Base-by-base conservation (phyloP, 805 yeast genomes). In the Lachancea thermotolerans region DNA sequence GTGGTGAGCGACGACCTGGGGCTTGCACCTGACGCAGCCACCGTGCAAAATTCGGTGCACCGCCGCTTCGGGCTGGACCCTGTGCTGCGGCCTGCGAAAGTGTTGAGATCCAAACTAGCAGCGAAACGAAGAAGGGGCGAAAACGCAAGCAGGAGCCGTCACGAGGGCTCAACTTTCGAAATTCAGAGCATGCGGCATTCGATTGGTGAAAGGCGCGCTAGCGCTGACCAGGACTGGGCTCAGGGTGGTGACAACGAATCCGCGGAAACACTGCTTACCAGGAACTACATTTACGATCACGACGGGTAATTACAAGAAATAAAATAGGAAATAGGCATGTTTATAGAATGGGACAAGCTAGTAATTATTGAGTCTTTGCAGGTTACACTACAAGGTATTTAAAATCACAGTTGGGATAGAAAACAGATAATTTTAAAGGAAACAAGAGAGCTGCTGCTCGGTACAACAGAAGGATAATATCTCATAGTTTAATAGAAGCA, bases 211-310 rank as follows among this genome's bases (percentile, higher is more conserved):
- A 34, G 21, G 10, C 37, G 21, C 37, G 21, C n/a, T 6, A 10
- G n/a, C 18, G 17, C n/a, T 5, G 21, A 15, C 6, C 32, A 17
- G 15, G 34, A 41, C 7, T 25, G 27, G 12, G n/a, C 16, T 16
- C 17, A 21, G 17, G 12, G 8, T 12, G 17, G 32, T 29, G 54
- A 51, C 35, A 44, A 46, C 25, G 49, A 47, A n/a, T 59, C 63
- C 39, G 44, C 53, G 12, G 67, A 62, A 35, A 62, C 67, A 2
- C 56, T 57, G 39, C 49, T 62, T 32, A 57, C 60, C 7, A 57
- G 65, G 40, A 62, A 62, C 39, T 52, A 53, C 39, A 56, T 62
- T n/a, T 61, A 55, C 35, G 50, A 57, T 37, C 53, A 52, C 35
- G 51, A 48, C 29, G 41, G 44, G 15, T 34, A 31, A 6, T 40